phyloP scores from a whole-genome alignment of 768 basidiomycete genomes.

The Neoboletus subvelutipes region DNA sequence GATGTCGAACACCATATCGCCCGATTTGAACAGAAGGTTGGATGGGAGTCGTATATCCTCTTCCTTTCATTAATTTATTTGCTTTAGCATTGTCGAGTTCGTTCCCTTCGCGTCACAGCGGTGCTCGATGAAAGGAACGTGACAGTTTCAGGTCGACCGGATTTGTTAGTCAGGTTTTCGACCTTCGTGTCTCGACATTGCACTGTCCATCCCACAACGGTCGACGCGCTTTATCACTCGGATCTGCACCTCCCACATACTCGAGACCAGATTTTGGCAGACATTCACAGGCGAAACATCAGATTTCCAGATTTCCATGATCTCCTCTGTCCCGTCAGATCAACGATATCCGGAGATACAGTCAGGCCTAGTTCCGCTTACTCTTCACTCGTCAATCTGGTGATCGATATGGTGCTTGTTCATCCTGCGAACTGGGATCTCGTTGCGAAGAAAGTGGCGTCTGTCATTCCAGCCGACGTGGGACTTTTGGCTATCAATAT shows the following conservation, averaged over 20 bases:
- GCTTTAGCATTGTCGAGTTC: constrained; percentile 14
- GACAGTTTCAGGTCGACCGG: constrained; percentile 60
- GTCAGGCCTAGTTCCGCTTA: constrained; percentile 24
- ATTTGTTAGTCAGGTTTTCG: constrained; percentile 45
- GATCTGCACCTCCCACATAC: constrained; percentile 22
- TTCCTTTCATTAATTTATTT: not conserved
- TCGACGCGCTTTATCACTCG: constrained; percentile 58
- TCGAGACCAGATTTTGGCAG: constrained; percentile 43
- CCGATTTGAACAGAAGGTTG: constrained; percentile 25
- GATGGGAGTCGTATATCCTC: not conserved
- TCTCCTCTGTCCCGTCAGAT: constrained; percentile 48
- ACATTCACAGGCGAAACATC: constrained; percentile 45
- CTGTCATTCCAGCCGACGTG: constrained; percentile 10
- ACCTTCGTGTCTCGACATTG: constrained; percentile 35
- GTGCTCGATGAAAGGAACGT: constrained; percentile 46
- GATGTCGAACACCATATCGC: constrained; percentile 27
- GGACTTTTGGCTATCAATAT: constrained; percentile 45
- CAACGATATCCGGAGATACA: constrained; percentile 43
- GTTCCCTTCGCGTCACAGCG: constrained; percentile 48
- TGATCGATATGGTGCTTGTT: constrained; percentile 42
- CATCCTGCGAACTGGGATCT: constrained; percentile 55
- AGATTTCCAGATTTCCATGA: constrained; percentile 49
- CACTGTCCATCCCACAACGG: constrained; percentile 41
- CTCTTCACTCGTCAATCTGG: constrained; percentile 38
- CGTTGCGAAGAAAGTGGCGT: constrained; percentile 34